These are phyloP conservation scores for Penicillium goetzii DNA, from an alignment of 495 filamentous ascomycete genomes.

Conservation along the genomic window DNA sequence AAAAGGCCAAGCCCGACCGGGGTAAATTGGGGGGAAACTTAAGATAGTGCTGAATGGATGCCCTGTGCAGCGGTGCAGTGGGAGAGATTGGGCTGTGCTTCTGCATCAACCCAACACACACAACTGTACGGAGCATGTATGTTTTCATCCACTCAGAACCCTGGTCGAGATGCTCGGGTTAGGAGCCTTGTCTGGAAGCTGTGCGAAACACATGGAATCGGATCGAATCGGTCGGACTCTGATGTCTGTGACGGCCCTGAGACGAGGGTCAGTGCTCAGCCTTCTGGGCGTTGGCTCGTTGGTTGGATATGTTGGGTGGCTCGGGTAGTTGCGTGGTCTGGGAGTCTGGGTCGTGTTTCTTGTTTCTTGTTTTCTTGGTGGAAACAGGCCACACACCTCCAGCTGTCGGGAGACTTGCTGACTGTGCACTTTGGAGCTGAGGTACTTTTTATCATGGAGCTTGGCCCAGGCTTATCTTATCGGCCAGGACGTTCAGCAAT, in stretches of 20 bases:
- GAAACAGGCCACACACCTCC: neutral
- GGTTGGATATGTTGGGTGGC: neutral
- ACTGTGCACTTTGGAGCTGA: neutral
- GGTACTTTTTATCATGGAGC: neutral
- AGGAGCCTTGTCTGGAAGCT: neutral
- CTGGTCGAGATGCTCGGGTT: neutral
- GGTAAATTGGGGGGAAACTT: neutral
- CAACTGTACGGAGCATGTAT: neutral
- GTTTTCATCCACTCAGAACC: constrained; percentile 6
- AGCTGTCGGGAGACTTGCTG: neutral
- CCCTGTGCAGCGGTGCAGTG: neutral
- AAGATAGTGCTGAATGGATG: neutral
- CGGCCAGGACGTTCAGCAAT: neutral
- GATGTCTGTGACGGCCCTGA: constrained; percentile 2
- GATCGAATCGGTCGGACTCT: constrained; percentile 10
- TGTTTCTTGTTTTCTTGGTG: neutral
- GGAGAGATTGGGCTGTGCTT: neutral
- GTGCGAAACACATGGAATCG: constrained; percentile 16
- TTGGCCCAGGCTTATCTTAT: neutral
- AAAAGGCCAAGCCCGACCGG: neutral
- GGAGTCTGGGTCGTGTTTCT: neutral
- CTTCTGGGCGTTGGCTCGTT: neutral
- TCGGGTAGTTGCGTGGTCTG: constrained; percentile 1
- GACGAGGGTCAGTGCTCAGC: constrained; percentile 5
- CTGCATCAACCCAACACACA: neutral